Base-by-base conservation (phyloP, 2,329 filamentous ascomycete species). In the Apiospora saccharicola region DNA sequence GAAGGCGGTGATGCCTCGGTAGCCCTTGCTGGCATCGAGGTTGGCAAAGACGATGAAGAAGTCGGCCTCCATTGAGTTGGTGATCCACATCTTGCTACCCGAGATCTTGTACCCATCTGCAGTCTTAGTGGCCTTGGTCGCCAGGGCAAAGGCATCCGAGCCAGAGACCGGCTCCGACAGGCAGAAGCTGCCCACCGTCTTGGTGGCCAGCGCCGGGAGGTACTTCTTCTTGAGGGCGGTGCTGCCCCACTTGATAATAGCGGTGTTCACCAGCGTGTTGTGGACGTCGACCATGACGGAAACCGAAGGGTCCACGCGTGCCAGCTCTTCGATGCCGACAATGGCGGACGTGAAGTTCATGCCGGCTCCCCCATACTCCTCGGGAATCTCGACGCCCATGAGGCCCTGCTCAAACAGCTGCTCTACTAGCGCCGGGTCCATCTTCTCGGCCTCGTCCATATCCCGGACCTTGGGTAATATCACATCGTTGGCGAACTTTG, bases 11-110 rank as follows among this genome's bases (percentile, higher is more conserved):
- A 99, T 99, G 72, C 96, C 96, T 84, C 95, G 96, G 89, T 99
- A 98, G 70, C 95, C 96, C 86, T 96, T 95, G 85, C 90, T 92
- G 0, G 93, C 95, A 81, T 98, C 92, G 51, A 99, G 87, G 85
- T 98, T 99, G 80, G 96, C 96, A 81, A 99, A 99, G 72, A 99
- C 96, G 80, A 99, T 96, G 86, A 98, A 99, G 86, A 98, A 92
- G 73, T 91, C 91, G 26, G 96, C 93, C 85, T 99, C 96, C 86
- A 96, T 92, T 69, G 93, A 93, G 88, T 99, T 99, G 75, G 96
- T 99, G 84, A 99, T 99, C 96, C 96, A 99, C 96, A 99, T 99
- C 90, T 99, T 99, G 83, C 90, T 91, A 69, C 96, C 96, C 74
- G 90, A 93, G 83, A 99, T 93, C 84, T 89, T 92, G 86, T 96